These are phyloP conservation scores for Flaveria sonorensis DNA, from an alignment of 129 eudicot genomes.

Conservation along the genomic window DNA sequence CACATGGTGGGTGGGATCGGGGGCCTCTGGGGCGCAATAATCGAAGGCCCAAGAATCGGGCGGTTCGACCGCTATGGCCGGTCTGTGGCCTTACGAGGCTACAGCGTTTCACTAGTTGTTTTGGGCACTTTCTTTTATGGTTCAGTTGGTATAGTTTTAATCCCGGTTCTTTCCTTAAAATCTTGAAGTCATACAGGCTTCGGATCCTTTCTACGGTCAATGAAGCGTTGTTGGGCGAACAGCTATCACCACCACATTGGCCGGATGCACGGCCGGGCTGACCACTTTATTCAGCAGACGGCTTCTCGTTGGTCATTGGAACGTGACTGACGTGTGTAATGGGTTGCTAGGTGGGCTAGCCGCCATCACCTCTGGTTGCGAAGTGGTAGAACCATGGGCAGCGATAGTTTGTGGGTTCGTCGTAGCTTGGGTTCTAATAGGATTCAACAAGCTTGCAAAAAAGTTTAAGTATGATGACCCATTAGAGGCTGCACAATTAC, in stretches of 20 bases:
- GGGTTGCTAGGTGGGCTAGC: conserved; percentile 67
- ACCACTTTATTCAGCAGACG: conserved; percentile 64
- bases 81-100: conserved; percentile 60
- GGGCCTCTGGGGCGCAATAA: conserved; percentile 66
- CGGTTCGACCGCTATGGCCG: conserved; percentile 51
- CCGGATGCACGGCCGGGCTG: conserved; percentile 64
- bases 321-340: conserved; percentile 62
- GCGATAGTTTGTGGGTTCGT: conserved; percentile 66
- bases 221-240: conserved; percentile 76
- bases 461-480: conserved; percentile 65
- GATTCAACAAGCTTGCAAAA: conserved; percentile 57
- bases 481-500: conserved; percentile 65
- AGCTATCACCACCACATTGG: conserved; percentile 71
- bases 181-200: conserved; percentile 37
- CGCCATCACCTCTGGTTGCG: conserved; percentile 65
- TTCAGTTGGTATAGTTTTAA: conserved; percentile 80
- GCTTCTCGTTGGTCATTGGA: conserved; percentile 65
- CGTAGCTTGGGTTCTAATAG: conserved; percentile 66
- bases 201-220: conserved; percentile 44
- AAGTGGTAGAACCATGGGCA: conserved; percentile 75
- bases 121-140: conserved; percentile 69
- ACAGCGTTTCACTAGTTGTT: conserved; percentile 62
- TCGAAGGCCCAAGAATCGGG: conserved; percentile 68
- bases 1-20: conserved; percentile 81
- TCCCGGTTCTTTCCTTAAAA: conserved; percentile 58